Conservation (phyloP, 805 yeast genomes). For the Clavispora santaluciae region DNA sequence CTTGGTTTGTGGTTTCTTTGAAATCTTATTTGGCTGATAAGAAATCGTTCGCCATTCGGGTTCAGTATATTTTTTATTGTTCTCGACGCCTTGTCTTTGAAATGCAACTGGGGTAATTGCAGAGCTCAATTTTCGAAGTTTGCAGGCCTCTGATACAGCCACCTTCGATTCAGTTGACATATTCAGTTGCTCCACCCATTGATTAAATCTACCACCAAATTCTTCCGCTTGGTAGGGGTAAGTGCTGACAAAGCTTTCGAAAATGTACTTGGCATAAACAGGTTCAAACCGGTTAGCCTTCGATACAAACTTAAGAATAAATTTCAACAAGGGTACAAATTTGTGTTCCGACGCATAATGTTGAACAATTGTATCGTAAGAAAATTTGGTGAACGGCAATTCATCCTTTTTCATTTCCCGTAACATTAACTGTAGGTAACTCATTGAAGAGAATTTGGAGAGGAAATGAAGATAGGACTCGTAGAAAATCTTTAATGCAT, state of each 20-base stretch:
- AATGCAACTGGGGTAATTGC: constrained; percentile 23
- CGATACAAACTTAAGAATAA: constrained; percentile 16
- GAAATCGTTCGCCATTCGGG: constrained; percentile 20
- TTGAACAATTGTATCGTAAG: constrained; percentile 18
- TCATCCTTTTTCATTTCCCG: constrained; percentile 22
- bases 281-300: constrained; percentile 18
- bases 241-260: constrained; percentile 27
- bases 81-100: constrained; percentile 9
- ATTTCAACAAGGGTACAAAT: constrained; percentile 26
- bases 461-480: constrained; percentile 25
- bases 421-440: constrained; percentile 23
- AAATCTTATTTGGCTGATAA: constrained; percentile 9
- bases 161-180: constrained; percentile 3
- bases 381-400: constrained; percentile 19
- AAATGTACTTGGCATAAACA: constrained; percentile 20
- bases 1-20: constrained; percentile 10
- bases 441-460: constrained; percentile 23
- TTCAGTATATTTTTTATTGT: constrained; percentile 22
- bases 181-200: constrained; percentile 17
- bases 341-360: constrained; percentile 24
- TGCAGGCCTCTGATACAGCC: constrained; percentile 8
- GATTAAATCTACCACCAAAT: constrained; percentile 16
- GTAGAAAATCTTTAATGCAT: constrained; percentile 24
- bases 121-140: constrained; percentile 19
- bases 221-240: constrained; percentile 29